A percentile compares a stretch with the other conserved stretches of the same genome.
These are phyloP conservation scores for Geranomyces variabilis DNA, from an alignment of 192 early-diverging fungal species.

Conservation along the genomic window DNA sequence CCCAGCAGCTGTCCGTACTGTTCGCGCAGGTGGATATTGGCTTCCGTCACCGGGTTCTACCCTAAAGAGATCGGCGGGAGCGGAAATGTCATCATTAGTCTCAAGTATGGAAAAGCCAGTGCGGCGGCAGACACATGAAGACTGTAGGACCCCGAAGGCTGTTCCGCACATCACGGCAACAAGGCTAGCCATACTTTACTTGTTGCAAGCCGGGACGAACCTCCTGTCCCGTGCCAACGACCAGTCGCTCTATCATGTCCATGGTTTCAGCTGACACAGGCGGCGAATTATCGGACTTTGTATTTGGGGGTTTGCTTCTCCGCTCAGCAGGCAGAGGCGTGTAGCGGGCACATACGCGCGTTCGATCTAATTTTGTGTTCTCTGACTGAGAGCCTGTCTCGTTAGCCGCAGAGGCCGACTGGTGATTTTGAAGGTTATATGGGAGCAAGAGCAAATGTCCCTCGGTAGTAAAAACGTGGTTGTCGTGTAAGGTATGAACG, in stretches of 20 bases:
- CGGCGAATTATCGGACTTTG: no score
- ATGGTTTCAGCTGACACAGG: not conserved
- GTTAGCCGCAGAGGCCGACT: not conserved
- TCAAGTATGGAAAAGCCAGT: no score
- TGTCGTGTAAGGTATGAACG: conserved; percentile 71
- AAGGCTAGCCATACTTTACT: not conserved
- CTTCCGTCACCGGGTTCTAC: not conserved
- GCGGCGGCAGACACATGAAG: no score
- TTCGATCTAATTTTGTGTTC: no score
- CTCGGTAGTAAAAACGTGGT: conserved; percentile 88
- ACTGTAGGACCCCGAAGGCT: no score
- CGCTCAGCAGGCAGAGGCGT: no score
- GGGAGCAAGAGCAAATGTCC: conserved; percentile 60
- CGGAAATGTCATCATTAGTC: no score
- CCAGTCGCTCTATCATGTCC: not conserved
- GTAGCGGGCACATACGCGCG: no score
- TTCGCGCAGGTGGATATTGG: not conserved
- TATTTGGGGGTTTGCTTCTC: no score
- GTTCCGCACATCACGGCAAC: not conserved
- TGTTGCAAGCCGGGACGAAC: no score
- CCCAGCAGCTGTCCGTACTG: conserved; percentile 24
- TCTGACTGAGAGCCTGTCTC: not conserved
- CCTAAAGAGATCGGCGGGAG: no score
- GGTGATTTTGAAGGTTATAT: conserved; percentile 3
- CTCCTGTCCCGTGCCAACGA: not conserved